Percentiles rank a stretch among this genome's conserved stretches.
Evolutionary conservation across 2,329 filamentous ascomycete species (phyloP).

Genomic region (Pestalotiopsis sp.): DNA sequence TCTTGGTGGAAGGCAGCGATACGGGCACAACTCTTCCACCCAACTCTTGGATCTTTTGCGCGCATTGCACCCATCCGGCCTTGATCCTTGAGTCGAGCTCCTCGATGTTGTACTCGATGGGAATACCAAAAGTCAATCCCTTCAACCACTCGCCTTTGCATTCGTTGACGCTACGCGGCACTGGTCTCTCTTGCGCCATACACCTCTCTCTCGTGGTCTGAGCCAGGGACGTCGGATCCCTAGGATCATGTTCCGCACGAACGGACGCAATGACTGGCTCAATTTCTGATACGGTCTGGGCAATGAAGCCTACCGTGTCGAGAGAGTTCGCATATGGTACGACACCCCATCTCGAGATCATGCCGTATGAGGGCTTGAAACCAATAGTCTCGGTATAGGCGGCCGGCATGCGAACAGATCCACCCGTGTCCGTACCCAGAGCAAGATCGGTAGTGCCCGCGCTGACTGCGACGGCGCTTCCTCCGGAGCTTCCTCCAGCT

Average conservation of each 20-base stretch:
- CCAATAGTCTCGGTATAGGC: constrained; percentile 83
- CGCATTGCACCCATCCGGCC: constrained; percentile 66
- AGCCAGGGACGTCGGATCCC: constrained; percentile 75
- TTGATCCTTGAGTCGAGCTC: constrained; percentile 75
- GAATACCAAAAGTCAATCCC: constrained; percentile 56
- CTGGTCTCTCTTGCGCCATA: constrained; percentile 25
- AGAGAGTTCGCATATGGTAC: constrained; percentile 91
- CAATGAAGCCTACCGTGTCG: constrained; percentile 83
- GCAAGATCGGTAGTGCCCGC: constrained; percentile 61
- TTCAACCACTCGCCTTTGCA: neutral
- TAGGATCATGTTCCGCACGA: constrained; percentile 59
- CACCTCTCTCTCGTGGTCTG: constrained; percentile 54
- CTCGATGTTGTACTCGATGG: constrained; percentile 82
- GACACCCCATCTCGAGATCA: constrained; percentile 83
- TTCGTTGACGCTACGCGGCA: neutral
- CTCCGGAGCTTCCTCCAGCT: constrained; percentile 88
- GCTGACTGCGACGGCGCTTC: constrained; percentile 84
- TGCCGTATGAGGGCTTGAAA: constrained; percentile 90
- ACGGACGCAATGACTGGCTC: constrained; percentile 50
- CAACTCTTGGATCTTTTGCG: constrained; percentile 59
- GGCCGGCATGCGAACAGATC: constrained; percentile 83
- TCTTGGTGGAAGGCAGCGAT: constrained; percentile 79
- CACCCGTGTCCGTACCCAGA: constrained; percentile 91
- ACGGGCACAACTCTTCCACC: constrained; percentile 76
- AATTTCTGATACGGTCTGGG: constrained; percentile 53